Evolutionary conservation across 768 basidiomycete genomes (phyloP).

Genomic region (Crassisporium funariophilum): DNA sequence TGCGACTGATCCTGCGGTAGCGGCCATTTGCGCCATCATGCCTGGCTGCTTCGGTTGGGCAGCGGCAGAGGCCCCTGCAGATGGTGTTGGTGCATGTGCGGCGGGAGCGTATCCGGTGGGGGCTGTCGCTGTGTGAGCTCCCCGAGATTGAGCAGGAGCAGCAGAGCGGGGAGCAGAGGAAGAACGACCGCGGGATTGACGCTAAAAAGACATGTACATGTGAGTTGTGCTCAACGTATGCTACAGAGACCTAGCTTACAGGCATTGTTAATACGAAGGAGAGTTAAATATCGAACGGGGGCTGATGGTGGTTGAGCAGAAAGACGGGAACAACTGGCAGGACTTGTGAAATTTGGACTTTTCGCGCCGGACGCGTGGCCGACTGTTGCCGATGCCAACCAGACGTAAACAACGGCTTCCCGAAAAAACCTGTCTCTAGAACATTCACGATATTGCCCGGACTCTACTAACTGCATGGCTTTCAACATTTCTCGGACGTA

Average conservation of each 20-base stretch:
- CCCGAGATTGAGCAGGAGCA: conserved; percentile 46
- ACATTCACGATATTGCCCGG: conserved; percentile 5
- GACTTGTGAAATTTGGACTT: conserved; percentile 24
- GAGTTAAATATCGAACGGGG: conserved; percentile 6
- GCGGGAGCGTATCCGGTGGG: conserved; percentile 48
- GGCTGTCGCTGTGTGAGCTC: conserved; percentile 53
- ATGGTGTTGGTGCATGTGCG: conserved; percentile 46
- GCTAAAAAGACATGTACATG: conserved; percentile 40
- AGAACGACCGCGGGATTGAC: conserved; percentile 77
- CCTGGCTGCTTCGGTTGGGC: conserved; percentile 61
- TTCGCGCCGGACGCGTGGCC: conserved; percentile 32
- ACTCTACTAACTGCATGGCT: conserved; percentile 14
- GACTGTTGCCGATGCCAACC: conserved; percentile 29
- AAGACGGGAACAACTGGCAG: conserved; percentile 19
- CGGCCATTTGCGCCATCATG: conserved; percentile 82
- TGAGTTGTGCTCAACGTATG: neutral
- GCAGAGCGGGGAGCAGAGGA: conserved; percentile 52
- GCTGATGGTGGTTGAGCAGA: conserved; percentile 33
- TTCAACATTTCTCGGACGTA: conserved; percentile 16
- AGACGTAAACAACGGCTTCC: conserved; percentile 22
- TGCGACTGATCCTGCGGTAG: conserved; percentile 89
- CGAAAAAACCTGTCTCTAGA: conserved; percentile 5
- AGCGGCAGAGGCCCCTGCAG: conserved; percentile 45
- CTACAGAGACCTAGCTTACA: no score
- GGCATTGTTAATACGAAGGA: conserved; percentile 37